phyloP scores from a whole-genome alignment of 805 yeast species.

The Candida broadrunensis region DNA sequence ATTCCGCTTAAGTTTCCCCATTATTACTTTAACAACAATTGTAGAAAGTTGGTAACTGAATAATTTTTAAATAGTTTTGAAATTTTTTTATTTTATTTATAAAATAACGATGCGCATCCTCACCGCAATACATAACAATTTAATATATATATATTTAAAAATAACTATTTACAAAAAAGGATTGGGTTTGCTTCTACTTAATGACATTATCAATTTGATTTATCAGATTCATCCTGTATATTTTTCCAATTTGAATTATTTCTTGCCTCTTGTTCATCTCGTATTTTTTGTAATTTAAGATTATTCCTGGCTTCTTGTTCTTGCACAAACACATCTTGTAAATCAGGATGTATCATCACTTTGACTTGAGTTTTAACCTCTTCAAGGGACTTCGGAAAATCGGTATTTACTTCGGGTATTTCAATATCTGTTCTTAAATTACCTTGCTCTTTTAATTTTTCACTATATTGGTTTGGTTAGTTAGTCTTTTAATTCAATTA shows the following conservation, averaged over 20 bases:
- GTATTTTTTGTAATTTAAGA: background rate
- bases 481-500: conserved; percentile 2
- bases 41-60: no score
- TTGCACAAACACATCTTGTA: conserved; percentile 6
- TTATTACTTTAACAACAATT: no score
- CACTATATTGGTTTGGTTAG: conserved; percentile 34
- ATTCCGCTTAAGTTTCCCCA: conserved; percentile 77
- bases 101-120: background rate
- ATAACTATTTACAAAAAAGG: no score
- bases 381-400: conserved; percentile 36
- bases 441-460: conserved; percentile 64
- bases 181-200: no score
- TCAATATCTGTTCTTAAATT: conserved; percentile 58
- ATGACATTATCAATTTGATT: no score
- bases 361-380: conserved; percentile 32
- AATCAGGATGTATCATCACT: conserved; percentile 28
- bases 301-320: conserved; percentile 2
- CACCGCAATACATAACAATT: background rate
- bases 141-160: background rate
- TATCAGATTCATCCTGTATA: no score
- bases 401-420: conserved; percentile 42
- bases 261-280: conserved; percentile 2
- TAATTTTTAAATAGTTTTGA: background rate
- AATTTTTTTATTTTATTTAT: background rate
- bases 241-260: no score